These are phyloP conservation scores for Cercospora sp. DNA, from an alignment of 2,329 filamentous ascomycete genomes.

Conservation along the genomic window DNA sequence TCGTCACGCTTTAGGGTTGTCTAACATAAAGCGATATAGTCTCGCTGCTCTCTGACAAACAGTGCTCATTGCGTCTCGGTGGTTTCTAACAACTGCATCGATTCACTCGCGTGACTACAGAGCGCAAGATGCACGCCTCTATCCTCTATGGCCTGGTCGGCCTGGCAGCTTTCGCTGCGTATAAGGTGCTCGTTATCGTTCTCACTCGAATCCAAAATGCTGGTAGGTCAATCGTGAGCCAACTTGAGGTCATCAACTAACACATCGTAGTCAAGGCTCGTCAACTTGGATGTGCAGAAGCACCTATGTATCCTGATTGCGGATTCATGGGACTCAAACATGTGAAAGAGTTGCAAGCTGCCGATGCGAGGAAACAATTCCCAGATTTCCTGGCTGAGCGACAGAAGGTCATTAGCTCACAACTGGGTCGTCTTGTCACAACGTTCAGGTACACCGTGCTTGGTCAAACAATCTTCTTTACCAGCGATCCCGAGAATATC, in stretches of 20 bases:
- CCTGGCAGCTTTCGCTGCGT: slow-evolving; percentile 27
- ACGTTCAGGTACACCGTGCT: slow-evolving; percentile 33
- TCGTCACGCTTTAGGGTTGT: not conserved
- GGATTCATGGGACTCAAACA: slow-evolving; percentile 35
- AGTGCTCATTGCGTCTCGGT: not conserved
- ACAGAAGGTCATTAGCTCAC: slow-evolving; percentile 28
- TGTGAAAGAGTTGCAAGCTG: slow-evolving; percentile 32
- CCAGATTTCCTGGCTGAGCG: slow-evolving; percentile 35
- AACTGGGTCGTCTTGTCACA: slow-evolving; percentile 29
- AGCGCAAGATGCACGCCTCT: slow-evolving; percentile 27
- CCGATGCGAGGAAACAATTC: slow-evolving; percentile 34
- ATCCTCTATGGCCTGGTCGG: slow-evolving; percentile 29
- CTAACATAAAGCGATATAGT: not conserved
- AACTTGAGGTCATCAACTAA: slow-evolving; percentile 5
- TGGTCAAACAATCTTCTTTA: slow-evolving; percentile 33
- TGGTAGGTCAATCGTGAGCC: slow-evolving; percentile 6
- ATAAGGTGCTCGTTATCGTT: slow-evolving; percentile 28
- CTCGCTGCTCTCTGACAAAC: not conserved
- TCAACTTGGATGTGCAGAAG: slow-evolving; percentile 30
- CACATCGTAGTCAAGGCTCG: slow-evolving; percentile 25
- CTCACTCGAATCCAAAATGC: slow-evolving; percentile 23
- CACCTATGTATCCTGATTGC: slow-evolving; percentile 26
- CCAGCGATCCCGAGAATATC: slow-evolving; percentile 40
- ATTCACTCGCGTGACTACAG: not conserved
- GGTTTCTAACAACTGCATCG: not conserved